phyloP scores from a whole-genome alignment of 129 eudicot species.

The Solidago caesia region DNA sequence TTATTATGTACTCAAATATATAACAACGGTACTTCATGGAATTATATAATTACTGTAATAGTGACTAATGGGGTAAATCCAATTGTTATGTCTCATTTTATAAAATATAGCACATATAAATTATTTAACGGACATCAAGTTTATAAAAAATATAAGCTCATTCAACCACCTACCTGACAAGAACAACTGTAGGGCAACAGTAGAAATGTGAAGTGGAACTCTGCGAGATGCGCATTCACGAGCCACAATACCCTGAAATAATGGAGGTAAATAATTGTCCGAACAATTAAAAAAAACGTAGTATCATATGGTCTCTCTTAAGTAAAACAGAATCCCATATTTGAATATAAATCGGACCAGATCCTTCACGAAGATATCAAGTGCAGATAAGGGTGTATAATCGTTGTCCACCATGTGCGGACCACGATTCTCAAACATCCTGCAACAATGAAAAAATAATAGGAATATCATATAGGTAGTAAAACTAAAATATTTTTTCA shows the following conservation, averaged over 20 bases:
- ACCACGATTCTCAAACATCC: constrained; percentile 99
- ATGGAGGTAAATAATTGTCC: constrained; percentile 9
- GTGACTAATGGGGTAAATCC: neutral
- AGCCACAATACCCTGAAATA: constrained; percentile 87
- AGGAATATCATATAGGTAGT: neutral
- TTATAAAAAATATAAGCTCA: constrained; percentile 3
- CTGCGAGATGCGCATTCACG: constrained; percentile 81
- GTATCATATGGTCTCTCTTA: neutral
- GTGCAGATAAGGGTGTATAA: constrained; percentile 96
- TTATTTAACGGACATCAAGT: neutral
- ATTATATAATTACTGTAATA: neutral
- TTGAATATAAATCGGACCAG: constrained; percentile 60
- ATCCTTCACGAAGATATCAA: constrained; percentile 98
- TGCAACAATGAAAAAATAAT: constrained; percentile 38
- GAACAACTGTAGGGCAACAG: constrained; percentile 85
- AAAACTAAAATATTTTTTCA: neutral
- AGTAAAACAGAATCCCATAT: neutral
- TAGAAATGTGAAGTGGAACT: constrained; percentile 89
- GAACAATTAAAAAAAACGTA: neutral
- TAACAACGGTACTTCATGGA: neutral
- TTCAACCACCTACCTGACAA: constrained; percentile 87
- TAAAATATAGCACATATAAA: neutral
- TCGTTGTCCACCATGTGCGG: constrained; percentile 98
- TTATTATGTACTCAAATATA: constrained; percentile 5
- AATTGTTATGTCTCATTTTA: neutral